A percentile compares a stretch with the other conserved stretches of the same genome.
These are phyloP conservation scores for Diplodia sapinea DNA, from an alignment of 2,329 filamentous ascomycete species.

Conservation along the genomic window DNA sequence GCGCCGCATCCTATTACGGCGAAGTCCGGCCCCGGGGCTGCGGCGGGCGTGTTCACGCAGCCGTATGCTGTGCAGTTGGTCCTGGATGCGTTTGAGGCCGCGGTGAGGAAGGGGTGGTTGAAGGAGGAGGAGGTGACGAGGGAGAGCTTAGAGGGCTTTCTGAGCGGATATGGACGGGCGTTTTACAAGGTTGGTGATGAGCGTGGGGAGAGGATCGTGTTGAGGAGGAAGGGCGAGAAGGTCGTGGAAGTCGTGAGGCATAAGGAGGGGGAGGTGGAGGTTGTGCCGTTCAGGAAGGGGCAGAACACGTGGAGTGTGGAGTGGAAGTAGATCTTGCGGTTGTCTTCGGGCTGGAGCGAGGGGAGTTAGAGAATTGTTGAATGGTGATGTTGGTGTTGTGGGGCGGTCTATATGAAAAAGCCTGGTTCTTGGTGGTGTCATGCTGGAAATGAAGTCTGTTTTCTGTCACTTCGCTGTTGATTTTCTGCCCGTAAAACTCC, in stretches of 20 bases:
- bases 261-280: slow-evolving; percentile 59
- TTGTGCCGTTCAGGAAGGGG: slow-evolving; percentile 70
- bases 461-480: no score
- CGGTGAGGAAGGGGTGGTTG: slow-evolving; percentile 61
- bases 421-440: no score
- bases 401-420: no score
- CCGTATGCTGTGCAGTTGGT: slow-evolving; percentile 71
- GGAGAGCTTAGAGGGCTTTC: slow-evolving; percentile 63
- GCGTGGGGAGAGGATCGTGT: slow-evolving; percentile 59
- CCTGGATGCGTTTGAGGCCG: slow-evolving; percentile 68
- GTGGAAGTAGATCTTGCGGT: slow-evolving; percentile 14
- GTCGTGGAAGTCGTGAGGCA: slow-evolving; percentile 62
- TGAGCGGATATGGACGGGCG: slow-evolving; percentile 61
- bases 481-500: no score
- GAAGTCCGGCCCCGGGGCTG: slow-evolving; percentile 62
- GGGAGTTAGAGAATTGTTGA: no score
- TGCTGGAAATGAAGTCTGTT: no score
- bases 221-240: slow-evolving; percentile 62
- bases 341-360: no score
- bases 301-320: slow-evolving; percentile 60
- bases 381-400: no score
- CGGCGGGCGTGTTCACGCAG: slow-evolving; percentile 82
- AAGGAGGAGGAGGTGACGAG: slow-evolving; percentile 60
- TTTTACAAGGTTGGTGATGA: slow-evolving; percentile 62
- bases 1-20: slow-evolving; percentile 70